Evolutionary conservation across 176 grass and related monocot genomes (phyloP).

Genomic region (Phoenix roebelenii): DNA sequence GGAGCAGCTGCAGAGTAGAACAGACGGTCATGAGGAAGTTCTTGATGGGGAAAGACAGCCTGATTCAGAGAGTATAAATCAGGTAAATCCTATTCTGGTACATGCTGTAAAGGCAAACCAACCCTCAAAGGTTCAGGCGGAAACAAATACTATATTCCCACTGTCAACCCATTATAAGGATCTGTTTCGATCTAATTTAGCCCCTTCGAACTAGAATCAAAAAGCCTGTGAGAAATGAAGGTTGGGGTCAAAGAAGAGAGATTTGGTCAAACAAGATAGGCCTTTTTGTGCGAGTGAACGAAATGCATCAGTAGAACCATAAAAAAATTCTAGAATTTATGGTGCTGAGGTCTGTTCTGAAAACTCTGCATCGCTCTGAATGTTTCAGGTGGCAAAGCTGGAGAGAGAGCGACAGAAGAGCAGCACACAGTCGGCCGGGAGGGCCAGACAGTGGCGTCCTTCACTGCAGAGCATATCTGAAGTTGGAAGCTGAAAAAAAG

Average conservation of each 20-base stretch:
- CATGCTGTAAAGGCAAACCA: not conserved
- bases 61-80: not conserved
- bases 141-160: not conserved
- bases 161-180: no score
- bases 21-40: no score
- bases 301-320: not conserved
- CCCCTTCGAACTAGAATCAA: no score
- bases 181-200: no score
- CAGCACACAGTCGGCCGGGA: slow-evolving; percentile 5
- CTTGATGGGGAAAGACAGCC: not conserved
- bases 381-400: slow-evolving; percentile 12
- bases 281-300: no score
- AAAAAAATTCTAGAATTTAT: not conserved
- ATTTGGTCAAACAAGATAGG: no score
- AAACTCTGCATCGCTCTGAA: not conserved
- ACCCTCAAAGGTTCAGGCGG: not conserved
- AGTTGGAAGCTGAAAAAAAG: slow-evolving; percentile 21
- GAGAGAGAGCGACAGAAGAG: slow-evolving; percentile 52
- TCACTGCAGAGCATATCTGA: slow-evolving; percentile 87
- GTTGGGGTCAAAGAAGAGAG: no score
- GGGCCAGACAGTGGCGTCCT: slow-evolving; percentile 69
- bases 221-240: no score
- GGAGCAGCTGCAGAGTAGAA: slow-evolving; percentile 8
- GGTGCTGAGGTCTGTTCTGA: not conserved
- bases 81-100: not conserved